Evolutionary conservation across 345 rosid genomes (phyloP).

Genomic region (Cardiospermum halicacabum): DNA sequence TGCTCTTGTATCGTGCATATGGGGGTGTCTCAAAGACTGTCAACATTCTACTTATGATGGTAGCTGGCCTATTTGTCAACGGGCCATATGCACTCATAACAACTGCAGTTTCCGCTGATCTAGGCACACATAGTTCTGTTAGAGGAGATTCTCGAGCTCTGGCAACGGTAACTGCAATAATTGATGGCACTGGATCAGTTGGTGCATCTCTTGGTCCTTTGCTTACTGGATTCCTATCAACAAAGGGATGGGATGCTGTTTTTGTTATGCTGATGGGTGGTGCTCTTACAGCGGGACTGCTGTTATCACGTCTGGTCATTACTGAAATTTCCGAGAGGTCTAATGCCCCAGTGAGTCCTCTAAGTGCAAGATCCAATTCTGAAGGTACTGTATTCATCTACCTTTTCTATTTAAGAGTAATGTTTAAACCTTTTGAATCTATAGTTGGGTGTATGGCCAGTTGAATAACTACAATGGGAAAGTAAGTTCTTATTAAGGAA

Average conservation of each 20-base stretch:
- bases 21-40: constrained; percentile 56
- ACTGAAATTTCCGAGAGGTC: constrained; percentile 43
- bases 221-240: constrained; percentile 80
- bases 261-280: constrained; percentile 65
- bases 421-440: not conserved
- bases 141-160: constrained; percentile 89
- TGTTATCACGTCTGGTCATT: constrained; percentile 55
- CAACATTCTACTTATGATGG: constrained; percentile 81
- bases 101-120: constrained; percentile 94
- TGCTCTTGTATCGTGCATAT: constrained; percentile 67
- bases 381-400: constrained; percentile 43
- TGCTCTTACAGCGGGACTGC: constrained; percentile 78
- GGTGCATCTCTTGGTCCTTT: constrained; percentile 96
- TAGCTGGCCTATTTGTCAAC: constrained; percentile 76
- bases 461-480: not conserved
- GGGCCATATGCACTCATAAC: constrained; percentile 98
- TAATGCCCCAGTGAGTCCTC: constrained; percentile 9
- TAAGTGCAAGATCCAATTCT: constrained; percentile 17
- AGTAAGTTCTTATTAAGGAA: not conserved
- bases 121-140: constrained; percentile 83
- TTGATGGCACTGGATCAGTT: constrained; percentile 89
- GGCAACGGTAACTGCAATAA: constrained; percentile 91
- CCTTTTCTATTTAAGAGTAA: not conserved
- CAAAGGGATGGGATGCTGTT: constrained; percentile 70
- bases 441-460: not conserved